Evolutionary conservation across 2,329 filamentous ascomycete genomes (phyloP).

Genomic region (Cryoendolithus antarcticus): DNA sequence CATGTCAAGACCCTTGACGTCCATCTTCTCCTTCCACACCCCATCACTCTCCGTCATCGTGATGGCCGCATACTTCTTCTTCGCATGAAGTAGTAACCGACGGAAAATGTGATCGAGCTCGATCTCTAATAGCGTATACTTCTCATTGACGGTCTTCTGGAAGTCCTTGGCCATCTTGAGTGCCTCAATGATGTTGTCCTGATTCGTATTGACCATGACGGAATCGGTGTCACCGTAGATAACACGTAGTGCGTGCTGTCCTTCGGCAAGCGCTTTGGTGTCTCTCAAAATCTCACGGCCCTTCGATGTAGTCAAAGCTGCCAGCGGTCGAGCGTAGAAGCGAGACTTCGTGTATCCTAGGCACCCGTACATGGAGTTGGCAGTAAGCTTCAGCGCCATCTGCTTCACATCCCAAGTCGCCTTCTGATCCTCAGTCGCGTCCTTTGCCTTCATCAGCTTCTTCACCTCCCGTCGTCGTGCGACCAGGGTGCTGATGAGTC

Average conservation of each 20-base stretch:
- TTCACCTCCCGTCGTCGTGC: slow-evolving; percentile 84
- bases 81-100: slow-evolving; percentile 82
- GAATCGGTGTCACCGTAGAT: slow-evolving; percentile 99
- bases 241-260: slow-evolving; percentile 69
- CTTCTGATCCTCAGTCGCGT: slow-evolving; percentile 71
- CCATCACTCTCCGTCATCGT: slow-evolving; percentile 78
- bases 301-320: slow-evolving; percentile 92
- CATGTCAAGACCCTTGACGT: slow-evolving; percentile 98
- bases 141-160: slow-evolving; percentile 87
- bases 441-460: slow-evolving; percentile 89
- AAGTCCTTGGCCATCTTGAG: too few relatives aligned
- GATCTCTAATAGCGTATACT: slow-evolving; percentile 85
- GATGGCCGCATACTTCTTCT: slow-evolving; percentile 98
- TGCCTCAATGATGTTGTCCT: slow-evolving; percentile 82
- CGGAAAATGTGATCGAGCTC: slow-evolving; percentile 97
- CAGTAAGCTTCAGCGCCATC: slow-evolving; percentile 87
- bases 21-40: slow-evolving; percentile 85
- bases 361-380: slow-evolving; percentile 99
- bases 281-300: slow-evolving; percentile 93
- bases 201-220: slow-evolving; percentile 99
- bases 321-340: slow-evolving; percentile 90
- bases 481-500: slow-evolving; percentile 84
- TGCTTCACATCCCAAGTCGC: slow-evolving; percentile 98
- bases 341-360: slow-evolving; percentile 92
- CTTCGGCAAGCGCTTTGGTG: slow-evolving; percentile 91